Percentiles rank a stretch among this genome's conserved stretches.
These are phyloP conservation scores for Casuarina glauca DNA, from an alignment of 306 rosid genomes.

Conservation along the genomic window DNA sequence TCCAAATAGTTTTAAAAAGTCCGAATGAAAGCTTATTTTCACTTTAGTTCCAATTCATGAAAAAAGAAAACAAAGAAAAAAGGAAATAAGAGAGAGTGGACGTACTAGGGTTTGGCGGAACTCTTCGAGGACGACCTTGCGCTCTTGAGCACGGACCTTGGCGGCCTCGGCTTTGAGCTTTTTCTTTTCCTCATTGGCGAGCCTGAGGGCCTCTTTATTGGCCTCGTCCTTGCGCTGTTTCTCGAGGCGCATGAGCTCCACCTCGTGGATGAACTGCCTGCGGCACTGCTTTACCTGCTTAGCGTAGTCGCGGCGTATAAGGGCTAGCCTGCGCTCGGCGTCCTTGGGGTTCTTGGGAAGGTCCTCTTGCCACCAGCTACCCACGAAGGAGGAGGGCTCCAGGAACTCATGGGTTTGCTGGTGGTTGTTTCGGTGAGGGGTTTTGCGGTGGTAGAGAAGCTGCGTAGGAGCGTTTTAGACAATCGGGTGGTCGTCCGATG, in stretches of 20 bases:
- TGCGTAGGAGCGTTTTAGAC: conserved; percentile 21
- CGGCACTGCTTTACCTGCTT: conserved; percentile 48
- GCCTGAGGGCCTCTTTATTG: conserved; percentile 42
- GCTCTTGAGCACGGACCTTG: conserved; percentile 46
- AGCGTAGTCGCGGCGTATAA: conserved; percentile 49
- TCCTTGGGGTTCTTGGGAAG: conserved; percentile 44
- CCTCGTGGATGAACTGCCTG: conserved; percentile 47
- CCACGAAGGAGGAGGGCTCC: conserved; percentile 38
- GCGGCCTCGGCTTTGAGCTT: conserved; percentile 49
- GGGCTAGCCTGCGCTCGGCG: conserved; percentile 45
- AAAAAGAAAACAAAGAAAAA: background rate
- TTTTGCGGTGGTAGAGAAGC: conserved; percentile 29
- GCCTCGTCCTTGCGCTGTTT: conserved; percentile 51
- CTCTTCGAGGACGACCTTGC: conserved; percentile 42
- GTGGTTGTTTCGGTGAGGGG: conserved; percentile 42
- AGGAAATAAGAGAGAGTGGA: background rate
- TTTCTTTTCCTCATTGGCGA: conserved; percentile 50
- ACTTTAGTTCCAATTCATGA: background rate
- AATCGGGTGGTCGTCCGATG: conserved; percentile 3
- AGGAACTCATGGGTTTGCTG: conserved; percentile 34
- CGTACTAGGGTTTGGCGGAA: conserved; percentile 48
- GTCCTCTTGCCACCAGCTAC: conserved; percentile 38
- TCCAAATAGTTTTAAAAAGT: background rate
- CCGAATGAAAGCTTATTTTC: background rate
- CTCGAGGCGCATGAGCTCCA: conserved; percentile 49